Evolutionary conservation across 2,329 filamentous ascomycete genomes (phyloP), one percentile per base, ranked within the genome.

Genomic region (Penicillium sp.): DNA sequence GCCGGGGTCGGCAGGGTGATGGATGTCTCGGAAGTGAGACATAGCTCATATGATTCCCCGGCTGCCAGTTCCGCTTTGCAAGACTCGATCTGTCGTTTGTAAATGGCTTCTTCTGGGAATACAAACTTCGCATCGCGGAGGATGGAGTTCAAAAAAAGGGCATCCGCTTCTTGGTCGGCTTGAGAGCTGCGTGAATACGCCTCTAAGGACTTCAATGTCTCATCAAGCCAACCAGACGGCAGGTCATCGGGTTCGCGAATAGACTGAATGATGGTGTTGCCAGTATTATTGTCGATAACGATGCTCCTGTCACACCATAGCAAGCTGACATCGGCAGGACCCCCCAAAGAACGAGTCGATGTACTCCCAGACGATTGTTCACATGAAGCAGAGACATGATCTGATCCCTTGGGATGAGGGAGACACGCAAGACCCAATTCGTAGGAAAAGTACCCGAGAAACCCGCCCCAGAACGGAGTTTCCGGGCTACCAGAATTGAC

Each of bases 21-120:
- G 33, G 78, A 80, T 10, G 88, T 90, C 68, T 90, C 85, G 45
- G 85, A 85, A 0, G 90, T 95, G 7, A 95, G 80, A 61, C 90
- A 95, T 6, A 95, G 80, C 67, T 95, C 90, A 69, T 95, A 95
- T 0, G 89, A 91, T 57, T 92, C 85, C 13, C 90, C 90, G 0
- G 86, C 85, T 3, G 85, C 81, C 57, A 95, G 88, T 56, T 83
- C 80, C 4, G 83, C 79, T 64, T 93, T 87, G 64, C 89, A 94
- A 34, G 75, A 70, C 21, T 76, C 73, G n/a, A 94, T 86, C 61
- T 87, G 84, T 3, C 75, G 70, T 61, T 85, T 84, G 65, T 94
- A 95, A 16, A 73, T 72, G 13, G 73, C 62, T 15, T 74, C 70
- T 12, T 73, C 62, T 1, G 76, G 76, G 16, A 70, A 67, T 12